Conservation (phyloP, 805 yeast genomes). For the Jamesozyma lodderae region DNA sequence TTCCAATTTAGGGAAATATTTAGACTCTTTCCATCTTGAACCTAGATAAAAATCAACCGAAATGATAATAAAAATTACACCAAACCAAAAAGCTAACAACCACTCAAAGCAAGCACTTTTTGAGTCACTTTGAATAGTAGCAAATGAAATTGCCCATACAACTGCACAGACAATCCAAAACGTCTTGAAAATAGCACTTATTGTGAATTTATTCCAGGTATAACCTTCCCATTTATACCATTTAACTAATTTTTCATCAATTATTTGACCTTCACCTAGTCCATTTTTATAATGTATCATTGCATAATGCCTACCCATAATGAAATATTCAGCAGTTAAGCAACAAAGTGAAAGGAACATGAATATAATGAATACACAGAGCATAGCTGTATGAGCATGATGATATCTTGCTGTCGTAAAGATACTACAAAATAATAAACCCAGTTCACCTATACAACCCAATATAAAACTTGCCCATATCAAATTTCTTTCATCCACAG, state of each 20-base stretch:
- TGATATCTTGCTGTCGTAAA: constrained; percentile 55
- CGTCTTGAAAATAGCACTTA: constrained; percentile 45
- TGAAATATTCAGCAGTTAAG: constrained; percentile 37
- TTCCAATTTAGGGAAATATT: constrained; percentile 24
- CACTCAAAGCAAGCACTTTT: constrained; percentile 71
- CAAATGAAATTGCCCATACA: constrained; percentile 61
- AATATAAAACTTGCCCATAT: constrained; percentile 35
- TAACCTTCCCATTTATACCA: constrained; percentile 29
- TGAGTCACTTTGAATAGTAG: constrained; percentile 35
- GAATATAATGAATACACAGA: constrained; percentile 61
- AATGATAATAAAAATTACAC: constrained; percentile 54
- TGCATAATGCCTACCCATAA: constrained; percentile 40
- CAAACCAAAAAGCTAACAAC: constrained; percentile 81
- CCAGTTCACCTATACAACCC: constrained; percentile 57
- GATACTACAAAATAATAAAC: constrained; percentile 64
- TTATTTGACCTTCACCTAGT: constrained; percentile 6
- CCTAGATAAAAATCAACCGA: constrained; percentile 65
- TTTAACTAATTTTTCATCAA: constrained; percentile 6
- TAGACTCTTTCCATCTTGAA: constrained; percentile 31
- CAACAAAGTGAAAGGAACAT: constrained; percentile 46
- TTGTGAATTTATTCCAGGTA: constrained; percentile 37
- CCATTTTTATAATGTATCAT: constrained; percentile 24
- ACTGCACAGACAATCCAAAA: constrained; percentile 62
- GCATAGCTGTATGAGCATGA: constrained; percentile 54
- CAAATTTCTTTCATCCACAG: constrained; percentile 32